These are phyloP conservation scores for Crucihimalaya himalaica DNA, from an alignment of 345 rosid species.

Conservation along the genomic window DNA sequence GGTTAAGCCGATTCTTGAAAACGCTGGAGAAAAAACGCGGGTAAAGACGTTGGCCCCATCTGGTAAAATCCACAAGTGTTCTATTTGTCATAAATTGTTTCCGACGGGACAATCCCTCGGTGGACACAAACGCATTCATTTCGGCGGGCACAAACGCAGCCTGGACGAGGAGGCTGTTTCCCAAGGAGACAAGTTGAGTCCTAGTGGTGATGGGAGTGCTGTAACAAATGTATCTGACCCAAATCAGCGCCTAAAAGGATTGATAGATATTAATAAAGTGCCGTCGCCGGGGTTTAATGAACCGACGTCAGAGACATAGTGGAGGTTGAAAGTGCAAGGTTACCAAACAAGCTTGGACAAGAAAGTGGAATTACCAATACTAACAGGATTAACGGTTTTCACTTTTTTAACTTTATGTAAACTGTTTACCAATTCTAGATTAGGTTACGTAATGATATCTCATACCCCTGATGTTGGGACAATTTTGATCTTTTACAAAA, in stretches of 20 bases:
- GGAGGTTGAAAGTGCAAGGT: slow-evolving; percentile 54
- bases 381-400: not conserved
- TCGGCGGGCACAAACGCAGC: slow-evolving; percentile 18
- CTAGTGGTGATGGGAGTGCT: not conserved
- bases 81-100: slow-evolving; percentile 66
- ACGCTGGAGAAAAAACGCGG: slow-evolving; percentile 26
- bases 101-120: slow-evolving; percentile 87
- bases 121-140: slow-evolving; percentile 87
- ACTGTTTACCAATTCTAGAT: not conserved
- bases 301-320: slow-evolving; percentile 28
- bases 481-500: not conserved
- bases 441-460: not conserved
- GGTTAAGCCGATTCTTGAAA: slow-evolving; percentile 40
- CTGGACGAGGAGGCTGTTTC: not conserved
- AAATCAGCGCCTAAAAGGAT: not conserved
- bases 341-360: not conserved
- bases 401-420: not conserved
- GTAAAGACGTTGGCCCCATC: not conserved
- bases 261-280: slow-evolving; percentile 48
- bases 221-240: not conserved
- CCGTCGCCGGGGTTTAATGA: slow-evolving; percentile 50
- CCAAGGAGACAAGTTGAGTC: slow-evolving; percentile 35
- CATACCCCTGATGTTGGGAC: slow-evolving; percentile 1
- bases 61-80: slow-evolving; percentile 68
- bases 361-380: not conserved